Conservation (phyloP, 2,329 filamentous ascomycete species). For the Aureobasidium lini region DNA sequence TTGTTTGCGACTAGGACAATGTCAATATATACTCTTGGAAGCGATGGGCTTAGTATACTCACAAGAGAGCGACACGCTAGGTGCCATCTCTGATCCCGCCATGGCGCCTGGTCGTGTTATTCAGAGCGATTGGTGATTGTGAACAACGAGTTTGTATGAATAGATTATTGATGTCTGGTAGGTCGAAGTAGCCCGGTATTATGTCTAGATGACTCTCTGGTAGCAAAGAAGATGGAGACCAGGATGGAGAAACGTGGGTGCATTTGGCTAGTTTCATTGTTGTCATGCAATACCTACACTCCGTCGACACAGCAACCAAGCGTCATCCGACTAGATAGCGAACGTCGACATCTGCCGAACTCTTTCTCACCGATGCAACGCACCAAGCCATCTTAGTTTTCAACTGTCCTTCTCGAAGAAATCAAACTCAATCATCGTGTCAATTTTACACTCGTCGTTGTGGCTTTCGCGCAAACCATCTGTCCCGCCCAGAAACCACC, state of each 20-base stretch:
- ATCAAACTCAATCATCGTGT: not conserved
- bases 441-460: too few relatives aligned
- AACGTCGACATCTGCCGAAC: not conserved
- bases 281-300: not conserved
- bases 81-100: slow-evolving; percentile 28
- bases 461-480: too few relatives aligned
- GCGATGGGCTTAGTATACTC: not conserved
- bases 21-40: slow-evolving; percentile 25
- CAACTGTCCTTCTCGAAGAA: not conserved
- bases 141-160: too few relatives aligned
- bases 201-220: not conserved
- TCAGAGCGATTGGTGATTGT: not conserved
- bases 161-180: not conserved
- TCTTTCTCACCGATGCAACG: not conserved
- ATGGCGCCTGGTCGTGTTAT: slow-evolving; percentile 21
- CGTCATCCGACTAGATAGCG: not conserved
- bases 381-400: not conserved
- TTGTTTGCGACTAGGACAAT: slow-evolving; percentile 80
- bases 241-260: slow-evolving; percentile 6
- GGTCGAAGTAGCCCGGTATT: not conserved
- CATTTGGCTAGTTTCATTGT: slow-evolving; percentile 10
- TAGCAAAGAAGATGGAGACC: not conserved
- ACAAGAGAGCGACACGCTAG: slow-evolving; percentile 32
- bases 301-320: slow-evolving; percentile 10
- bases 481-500: not conserved